Base-by-base conservation (phyloP, 2,329 filamentous ascomycete genomes). In the Lasiodiplodia citricola region DNA sequence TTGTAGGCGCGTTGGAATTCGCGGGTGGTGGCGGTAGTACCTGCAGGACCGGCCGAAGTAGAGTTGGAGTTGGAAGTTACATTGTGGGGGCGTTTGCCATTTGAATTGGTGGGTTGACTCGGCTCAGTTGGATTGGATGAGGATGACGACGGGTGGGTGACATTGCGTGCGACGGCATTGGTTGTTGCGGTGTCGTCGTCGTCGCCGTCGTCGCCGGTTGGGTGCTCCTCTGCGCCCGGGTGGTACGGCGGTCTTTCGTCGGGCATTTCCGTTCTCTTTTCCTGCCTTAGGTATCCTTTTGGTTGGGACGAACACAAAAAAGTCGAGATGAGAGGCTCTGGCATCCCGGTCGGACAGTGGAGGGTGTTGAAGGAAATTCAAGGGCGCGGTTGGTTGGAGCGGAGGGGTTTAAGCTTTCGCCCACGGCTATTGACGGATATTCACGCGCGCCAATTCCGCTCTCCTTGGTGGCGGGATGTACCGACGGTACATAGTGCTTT, bases 1-100 rank as follows among this genome's bases (percentile, higher is more conserved):
- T 86, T 86, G 81, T 86, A 86, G 47, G 84, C 83, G 70, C 84
- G 83, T 75, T 86, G 83, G 74, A 84, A 85, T 4, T 67, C 55
- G 31, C 56, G 63, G 37, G 51, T 3, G 10, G 51, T 4, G 38
- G 38, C 6, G 1, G 58, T 0, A 37, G 56, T 28, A 28, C 25
- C 25, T 5, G 25, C 4, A 28, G 28, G 28, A 28, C 28, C 28
- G 28, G 28, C 25, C 23, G 28, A 21, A 7, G 41, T 51, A 2
- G 41, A n/a, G 4, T 28, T 31, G 28, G 54, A n/a, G 21, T 56
- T 35, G 38, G 41, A 21, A 18, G 51, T 6, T 44, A 13, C 14
- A n/a, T 37, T 18, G 38, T 58, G 58, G 50, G 25, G 52, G 4
- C 16, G 55, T 14, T 57, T 41, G 64, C 7, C 38, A n/a, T 54